Percentiles rank a stretch among this genome's conserved stretches.
These are phyloP conservation scores for Aureobasidium sp. DNA, from an alignment of 2,329 filamentous ascomycete genomes.

Conservation along the genomic window DNA sequence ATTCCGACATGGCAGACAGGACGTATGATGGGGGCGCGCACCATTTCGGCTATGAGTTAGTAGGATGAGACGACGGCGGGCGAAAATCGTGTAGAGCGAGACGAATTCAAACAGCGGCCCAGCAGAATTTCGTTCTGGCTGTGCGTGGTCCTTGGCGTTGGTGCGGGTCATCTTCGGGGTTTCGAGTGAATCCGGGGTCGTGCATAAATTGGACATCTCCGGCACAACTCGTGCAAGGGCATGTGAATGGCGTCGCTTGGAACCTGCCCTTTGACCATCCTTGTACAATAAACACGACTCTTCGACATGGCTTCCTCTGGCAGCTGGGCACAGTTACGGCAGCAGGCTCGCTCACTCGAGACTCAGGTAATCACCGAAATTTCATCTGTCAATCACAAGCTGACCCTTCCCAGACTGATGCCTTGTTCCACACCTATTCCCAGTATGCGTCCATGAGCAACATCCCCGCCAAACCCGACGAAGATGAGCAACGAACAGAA, in stretches of 20 bases:
- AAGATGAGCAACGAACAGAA: slow-evolving; percentile 77
- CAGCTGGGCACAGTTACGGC: slow-evolving; percentile 86
- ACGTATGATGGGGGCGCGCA: slow-evolving; percentile 3
- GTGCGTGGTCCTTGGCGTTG: too few relatives aligned
- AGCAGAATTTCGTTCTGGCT: too few relatives aligned
- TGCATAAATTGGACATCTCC: not conserved
- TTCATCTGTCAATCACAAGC: not conserved
- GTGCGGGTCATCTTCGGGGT: too few relatives aligned
- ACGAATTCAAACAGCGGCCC: too few relatives aligned
- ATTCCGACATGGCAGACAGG: slow-evolving; percentile 18
- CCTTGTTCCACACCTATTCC: slow-evolving; percentile 75
- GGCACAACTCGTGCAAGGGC: not conserved
- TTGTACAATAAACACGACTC: not conserved
- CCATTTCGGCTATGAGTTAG: slow-evolving; percentile 27
- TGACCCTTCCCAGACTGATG: slow-evolving; percentile 61
- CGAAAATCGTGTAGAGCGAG: not conserved
- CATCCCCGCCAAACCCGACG: slow-evolving; percentile 73
- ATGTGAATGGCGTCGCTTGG: not conserved
- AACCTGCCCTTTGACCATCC: not conserved
- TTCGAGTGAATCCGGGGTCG: not conserved
- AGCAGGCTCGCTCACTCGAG: slow-evolving; percentile 83
- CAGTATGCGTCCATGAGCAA: slow-evolving; percentile 78
- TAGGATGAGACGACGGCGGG: slow-evolving; percentile 9
- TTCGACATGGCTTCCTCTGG: slow-evolving; percentile 14
- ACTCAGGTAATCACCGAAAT: slow-evolving; percentile 59